phyloP scores from a whole-genome alignment of 768 basidiomycete species.

The Tylopilus felleus region DNA sequence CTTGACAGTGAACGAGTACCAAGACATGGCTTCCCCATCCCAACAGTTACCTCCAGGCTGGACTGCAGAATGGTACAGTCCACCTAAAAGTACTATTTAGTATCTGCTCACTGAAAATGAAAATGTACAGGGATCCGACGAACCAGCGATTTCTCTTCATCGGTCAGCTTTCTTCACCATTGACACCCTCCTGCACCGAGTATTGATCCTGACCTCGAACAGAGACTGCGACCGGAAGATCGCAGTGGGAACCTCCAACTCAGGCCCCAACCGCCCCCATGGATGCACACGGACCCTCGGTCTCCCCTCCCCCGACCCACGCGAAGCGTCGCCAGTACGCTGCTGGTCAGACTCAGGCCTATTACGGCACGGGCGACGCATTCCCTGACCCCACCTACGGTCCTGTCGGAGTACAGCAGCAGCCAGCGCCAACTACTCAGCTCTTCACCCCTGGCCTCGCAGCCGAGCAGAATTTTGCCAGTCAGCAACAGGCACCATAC shows the following conservation, averaged over 20 bases:
- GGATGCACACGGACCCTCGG: slow-evolving; percentile 38
- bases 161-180: slow-evolving; percentile 56
- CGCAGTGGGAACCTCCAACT: slow-evolving; percentile 86
- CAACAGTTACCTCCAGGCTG: slow-evolving; percentile 87
- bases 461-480: slow-evolving; percentile 62
- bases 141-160: slow-evolving; percentile 86
- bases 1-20: not conserved
- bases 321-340: slow-evolving; percentile 89
- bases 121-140: slow-evolving; percentile 61
- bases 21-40: slow-evolving; percentile 43
- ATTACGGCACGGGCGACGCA: slow-evolving; percentile 56
- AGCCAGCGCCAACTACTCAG: slow-evolving; percentile 42
- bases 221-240: slow-evolving; percentile 82
- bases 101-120: slow-evolving; percentile 16
- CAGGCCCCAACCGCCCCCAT: slow-evolving; percentile 37
- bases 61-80: slow-evolving; percentile 83
- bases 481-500: slow-evolving; percentile 57
- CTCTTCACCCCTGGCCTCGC: slow-evolving; percentile 86
- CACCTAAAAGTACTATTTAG: not conserved
- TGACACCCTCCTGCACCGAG: slow-evolving; percentile 2
- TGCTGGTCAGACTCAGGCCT: slow-evolving; percentile 88
- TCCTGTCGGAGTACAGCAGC: slow-evolving; percentile 35
- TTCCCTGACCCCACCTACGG: slow-evolving; percentile 46
- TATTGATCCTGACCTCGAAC: slow-evolving; percentile 21
- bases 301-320: slow-evolving; percentile 43